Base-by-base conservation (phyloP, 1,284 basidiomycete species). In the Cutaneotrichosporon spelunceum region DNA sequence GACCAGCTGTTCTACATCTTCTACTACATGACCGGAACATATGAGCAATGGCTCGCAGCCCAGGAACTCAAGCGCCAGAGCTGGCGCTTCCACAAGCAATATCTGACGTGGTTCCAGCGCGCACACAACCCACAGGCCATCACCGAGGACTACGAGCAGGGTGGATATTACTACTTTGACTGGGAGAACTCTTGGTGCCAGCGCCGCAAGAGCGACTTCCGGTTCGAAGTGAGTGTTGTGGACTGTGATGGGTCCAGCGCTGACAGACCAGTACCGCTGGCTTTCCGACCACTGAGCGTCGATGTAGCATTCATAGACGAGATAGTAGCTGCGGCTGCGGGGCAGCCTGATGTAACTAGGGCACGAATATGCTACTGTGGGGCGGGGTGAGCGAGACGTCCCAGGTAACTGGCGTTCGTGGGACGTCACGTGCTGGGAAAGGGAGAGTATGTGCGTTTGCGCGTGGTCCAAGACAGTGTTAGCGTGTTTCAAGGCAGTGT, bases 71-170 rank as follows among this genome's bases (percentile, higher is more conserved):
- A 99, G 81, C 87, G 91, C 64, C 95, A 98, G 78, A 94, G 91
- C 60, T 99, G 96, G 96, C 87, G 96, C 59, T 99, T 99, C 84
- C 96, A 99, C 79, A 92, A 97, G 70, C 98, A 99, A 81, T 99
- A 98, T 78, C 81, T 99, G 65, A 99, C 96, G 42, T 99, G 96
- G 96, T 99, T 99, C 86, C 96, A 99, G 79, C 86, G 96, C 57
- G 93, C 97, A 74, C 94, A 92, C 24, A 94, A 99, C 77, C 96
- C 96, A n/a, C 93, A 96, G 76, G 93, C 92, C 4, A 98, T 99
- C 77, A 99, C 96, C 53, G 95, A 98, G 73, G 96, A 99, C 79
- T 99, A 98, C 77, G 96, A 99, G 80, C 93, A 99, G 81, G 96
- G 96, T 19, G 93, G 95, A 27, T 95, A 94, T 77, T 90, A 93